Percentiles rank a stretch among this genome's conserved stretches.
Conservation (phyloP, 257 asterid species). For the Solanum peruvianum region DNA sequence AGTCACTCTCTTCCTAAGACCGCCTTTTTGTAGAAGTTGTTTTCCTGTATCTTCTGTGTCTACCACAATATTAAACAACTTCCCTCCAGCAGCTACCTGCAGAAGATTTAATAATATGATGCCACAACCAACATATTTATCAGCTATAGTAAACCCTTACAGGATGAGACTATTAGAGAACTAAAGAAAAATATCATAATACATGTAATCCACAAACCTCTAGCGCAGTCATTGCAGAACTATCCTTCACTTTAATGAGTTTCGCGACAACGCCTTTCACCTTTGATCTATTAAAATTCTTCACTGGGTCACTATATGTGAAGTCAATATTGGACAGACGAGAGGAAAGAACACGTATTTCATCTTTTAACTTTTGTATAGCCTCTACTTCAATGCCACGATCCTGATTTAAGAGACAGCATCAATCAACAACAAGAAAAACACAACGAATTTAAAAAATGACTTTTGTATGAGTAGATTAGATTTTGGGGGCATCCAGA, state of each 20-base stretch:
- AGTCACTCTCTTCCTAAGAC: constrained; percentile 83
- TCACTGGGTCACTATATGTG: constrained; percentile 61
- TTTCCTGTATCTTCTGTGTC: constrained; percentile 89
- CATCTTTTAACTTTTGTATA: constrained; percentile 75
- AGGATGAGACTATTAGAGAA: not conserved
- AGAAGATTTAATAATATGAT: constrained; percentile 10
- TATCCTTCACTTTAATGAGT: constrained; percentile 83
- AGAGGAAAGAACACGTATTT: constrained; percentile 59
- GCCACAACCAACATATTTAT: not conserved
- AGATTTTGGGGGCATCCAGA: not conserved
- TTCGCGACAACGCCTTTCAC: constrained; percentile 98
- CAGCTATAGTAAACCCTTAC: not conserved
- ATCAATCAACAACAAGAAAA: not conserved
- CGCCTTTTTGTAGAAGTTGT: constrained; percentile 75
- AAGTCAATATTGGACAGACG: constrained; percentile 67
- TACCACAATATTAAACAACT: constrained; percentile 81
- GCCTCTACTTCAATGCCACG: constrained; percentile 52
- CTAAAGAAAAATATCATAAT: constrained; percentile 1
- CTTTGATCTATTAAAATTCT: constrained; percentile 69
- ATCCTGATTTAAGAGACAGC: constrained; percentile 32
- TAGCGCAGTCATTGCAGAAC: constrained; percentile 72
- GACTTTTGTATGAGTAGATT: not conserved
- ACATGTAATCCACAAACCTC: constrained; percentile 44
- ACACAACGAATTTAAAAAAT: not conserved
- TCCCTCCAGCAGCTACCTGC: constrained; percentile 98